Percentiles rank a stretch among this genome's conserved stretches.
These are phyloP conservation scores for Syzygium aqueum DNA, from an alignment of 345 rosid genomes.

Conservation along the genomic window DNA sequence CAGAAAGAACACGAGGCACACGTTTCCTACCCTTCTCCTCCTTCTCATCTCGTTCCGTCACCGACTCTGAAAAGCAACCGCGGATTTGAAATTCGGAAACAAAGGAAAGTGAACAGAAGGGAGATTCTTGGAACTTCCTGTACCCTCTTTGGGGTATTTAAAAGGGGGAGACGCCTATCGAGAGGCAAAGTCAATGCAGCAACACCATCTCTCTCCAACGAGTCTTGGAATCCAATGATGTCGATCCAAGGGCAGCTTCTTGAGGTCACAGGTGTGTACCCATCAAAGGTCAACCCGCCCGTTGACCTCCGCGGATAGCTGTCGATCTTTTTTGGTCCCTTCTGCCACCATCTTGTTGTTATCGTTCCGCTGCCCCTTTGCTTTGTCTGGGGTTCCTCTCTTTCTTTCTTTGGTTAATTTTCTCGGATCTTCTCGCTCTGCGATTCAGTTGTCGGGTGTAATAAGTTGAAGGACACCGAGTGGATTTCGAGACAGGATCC, in stretches of 20 bases:
- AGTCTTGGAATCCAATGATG: not conserved
- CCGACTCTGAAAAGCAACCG: not conserved
- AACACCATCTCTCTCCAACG: not conserved
- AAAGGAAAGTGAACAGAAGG: not conserved
- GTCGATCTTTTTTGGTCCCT: not conserved
- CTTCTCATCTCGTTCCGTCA: not conserved
- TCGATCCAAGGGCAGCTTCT: constrained; percentile 65
- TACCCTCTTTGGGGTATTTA: not conserved
- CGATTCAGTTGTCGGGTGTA: constrained; percentile 14
- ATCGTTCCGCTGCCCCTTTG: not conserved
- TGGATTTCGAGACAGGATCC: constrained; percentile 19
- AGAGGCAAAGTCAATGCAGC: not conserved
- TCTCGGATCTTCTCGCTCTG: not conserved
- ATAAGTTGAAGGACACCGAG: constrained; percentile 12
- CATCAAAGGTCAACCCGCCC: not conserved
- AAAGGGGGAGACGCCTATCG: not conserved
- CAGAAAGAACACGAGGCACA: not conserved
- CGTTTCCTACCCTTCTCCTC: not conserved
- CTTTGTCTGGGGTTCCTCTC: not conserved
- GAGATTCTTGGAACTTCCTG: not conserved
- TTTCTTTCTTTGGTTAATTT: not conserved
- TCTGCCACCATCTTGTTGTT: not conserved
- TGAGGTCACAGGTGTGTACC: constrained; percentile 58
- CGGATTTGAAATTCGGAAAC: not conserved
- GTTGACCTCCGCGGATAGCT: not conserved